A percentile compares a stretch with the other conserved stretches of the same genome.
These are phyloP conservation scores for Cylindrodendrum hubeiense DNA, from an alignment of 2,329 filamentous ascomycete species.

Conservation along the genomic window DNA sequence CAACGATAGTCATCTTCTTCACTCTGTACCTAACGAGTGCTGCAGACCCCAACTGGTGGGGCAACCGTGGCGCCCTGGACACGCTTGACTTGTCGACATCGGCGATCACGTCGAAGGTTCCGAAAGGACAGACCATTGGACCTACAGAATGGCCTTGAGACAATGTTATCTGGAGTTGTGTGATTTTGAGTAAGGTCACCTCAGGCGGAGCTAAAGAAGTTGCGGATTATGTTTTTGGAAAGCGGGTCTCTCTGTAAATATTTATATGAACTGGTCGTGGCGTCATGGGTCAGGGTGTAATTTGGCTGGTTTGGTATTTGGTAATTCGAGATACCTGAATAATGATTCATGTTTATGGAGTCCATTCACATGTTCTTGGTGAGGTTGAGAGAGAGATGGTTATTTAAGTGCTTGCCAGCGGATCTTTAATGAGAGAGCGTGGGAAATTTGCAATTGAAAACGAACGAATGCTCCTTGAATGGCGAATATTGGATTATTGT, in stretches of 20 bases:
- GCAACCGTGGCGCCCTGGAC: slow-evolving; percentile 62
- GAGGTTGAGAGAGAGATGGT: background rate
- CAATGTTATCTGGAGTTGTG: background rate
- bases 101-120: slow-evolving; percentile 58
- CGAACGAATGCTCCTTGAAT: too few relatives aligned
- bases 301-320: slow-evolving; percentile 29
- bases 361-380: background rate
- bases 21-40: slow-evolving; percentile 71
- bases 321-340: slow-evolving; percentile 44
- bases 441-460: too few relatives aligned
- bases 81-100: slow-evolving; percentile 60
- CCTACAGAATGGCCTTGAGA: slow-evolving; percentile 60
- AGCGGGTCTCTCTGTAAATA: slow-evolving; percentile 29
- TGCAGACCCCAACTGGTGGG: slow-evolving; percentile 71
- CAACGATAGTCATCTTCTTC: slow-evolving; percentile 78
- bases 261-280: slow-evolving; percentile 29
- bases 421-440: too few relatives aligned
- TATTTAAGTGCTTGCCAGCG: background rate
- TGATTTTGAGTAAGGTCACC: slow-evolving; percentile 10
- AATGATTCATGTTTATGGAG: slow-evolving; percentile 40
- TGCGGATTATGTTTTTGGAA: slow-evolving; percentile 22
- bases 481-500: too few relatives aligned
- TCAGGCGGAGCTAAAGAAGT: slow-evolving; percentile 28
- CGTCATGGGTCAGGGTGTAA: slow-evolving; percentile 35
- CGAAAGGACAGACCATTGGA: slow-evolving; percentile 63